These are phyloP conservation scores for Friedmanniomyces endolithicus DNA, from an alignment of 495 filamentous ascomycete species.

Conservation along the genomic window DNA sequence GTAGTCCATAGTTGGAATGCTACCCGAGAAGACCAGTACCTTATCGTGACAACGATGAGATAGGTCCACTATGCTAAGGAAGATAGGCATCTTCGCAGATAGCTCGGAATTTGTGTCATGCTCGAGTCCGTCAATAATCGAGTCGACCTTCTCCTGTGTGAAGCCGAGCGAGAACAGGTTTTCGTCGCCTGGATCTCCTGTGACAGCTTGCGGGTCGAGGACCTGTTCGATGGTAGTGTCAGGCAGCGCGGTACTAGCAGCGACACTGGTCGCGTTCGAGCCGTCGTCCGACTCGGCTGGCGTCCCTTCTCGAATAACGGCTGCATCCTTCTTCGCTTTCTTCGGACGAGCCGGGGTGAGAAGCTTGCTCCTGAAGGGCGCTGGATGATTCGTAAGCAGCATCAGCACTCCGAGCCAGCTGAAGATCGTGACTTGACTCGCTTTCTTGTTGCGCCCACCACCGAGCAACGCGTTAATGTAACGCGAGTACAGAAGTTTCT, in stretches of 20 bases:
- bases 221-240: neutral
- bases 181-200: conserved; percentile 45
- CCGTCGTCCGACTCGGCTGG: neutral
- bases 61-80: conserved; percentile 52
- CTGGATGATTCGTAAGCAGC: conserved; percentile 67
- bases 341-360: conserved; percentile 4
- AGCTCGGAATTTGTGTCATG: conserved; percentile 28
- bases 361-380: conserved; percentile 47
- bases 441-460: conserved; percentile 7
- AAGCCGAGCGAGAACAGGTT: conserved; percentile 37
- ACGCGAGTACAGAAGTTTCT: conserved; percentile 48
- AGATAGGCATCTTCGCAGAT: conserved; percentile 44
- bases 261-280: neutral
- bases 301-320: too few relatives aligned
- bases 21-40: conserved; percentile 70
- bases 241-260: neutral
- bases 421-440: conserved; percentile 33
- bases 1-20: conserved; percentile 54
- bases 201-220: neutral
- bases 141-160: conserved; percentile 42
- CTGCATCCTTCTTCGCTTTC: conserved; percentile 6
- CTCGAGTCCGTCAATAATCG: conserved; percentile 23
- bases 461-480: conserved; percentile 35
- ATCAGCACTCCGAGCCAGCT: conserved; percentile 44
- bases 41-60: conserved; percentile 53